Conservation (phyloP, 1,139 yeast species). For the Yarrowia galli region DNA sequence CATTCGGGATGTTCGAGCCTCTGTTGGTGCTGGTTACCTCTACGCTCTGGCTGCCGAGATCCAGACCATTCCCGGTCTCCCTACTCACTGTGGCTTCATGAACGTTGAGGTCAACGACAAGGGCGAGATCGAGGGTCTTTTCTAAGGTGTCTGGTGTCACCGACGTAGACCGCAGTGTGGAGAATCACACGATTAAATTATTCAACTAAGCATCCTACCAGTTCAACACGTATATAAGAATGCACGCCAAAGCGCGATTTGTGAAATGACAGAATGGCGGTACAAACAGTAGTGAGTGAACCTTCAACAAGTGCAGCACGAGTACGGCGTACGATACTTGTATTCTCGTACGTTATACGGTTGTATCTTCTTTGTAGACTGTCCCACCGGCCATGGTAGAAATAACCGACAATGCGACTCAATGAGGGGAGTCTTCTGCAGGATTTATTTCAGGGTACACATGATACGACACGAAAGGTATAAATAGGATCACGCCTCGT, state of each 20-base stretch:
- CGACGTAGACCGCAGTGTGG: neutral
- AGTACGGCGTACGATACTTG: too few relatives aligned
- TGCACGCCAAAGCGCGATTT: conserved; percentile 32
- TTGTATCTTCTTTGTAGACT: too few relatives aligned
- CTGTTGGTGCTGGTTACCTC: conserved; percentile 96
- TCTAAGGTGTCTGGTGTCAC: conserved; percentile 53
- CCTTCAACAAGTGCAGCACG: too few relatives aligned
- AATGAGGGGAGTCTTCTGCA: too few relatives aligned
- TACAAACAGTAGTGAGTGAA: too few relatives aligned
- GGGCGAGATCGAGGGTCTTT: conserved; percentile 95
- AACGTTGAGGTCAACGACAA: conserved; percentile 91
- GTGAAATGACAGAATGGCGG: neutral
- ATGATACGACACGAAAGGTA: neutral
- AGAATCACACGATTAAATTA: conserved; percentile 18
- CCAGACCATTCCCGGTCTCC: conserved; percentile 96
- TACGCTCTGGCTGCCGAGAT: conserved; percentile 97
- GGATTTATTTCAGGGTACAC: too few relatives aligned
- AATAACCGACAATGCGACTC: too few relatives aligned
- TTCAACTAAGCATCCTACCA: conserved; percentile 37
- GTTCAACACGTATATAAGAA: conserved; percentile 37
- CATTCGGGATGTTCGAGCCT: conserved; percentile 90
- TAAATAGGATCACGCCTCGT: neutral
- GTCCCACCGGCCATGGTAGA: too few relatives aligned
- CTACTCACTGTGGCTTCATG: conserved; percentile 97
- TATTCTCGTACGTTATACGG: too few relatives aligned